A percentile compares a stretch with the other conserved stretches of the same genome.
Conservation (phyloP, 345 rosid genomes). For the Hypericum perforatum region DNA sequence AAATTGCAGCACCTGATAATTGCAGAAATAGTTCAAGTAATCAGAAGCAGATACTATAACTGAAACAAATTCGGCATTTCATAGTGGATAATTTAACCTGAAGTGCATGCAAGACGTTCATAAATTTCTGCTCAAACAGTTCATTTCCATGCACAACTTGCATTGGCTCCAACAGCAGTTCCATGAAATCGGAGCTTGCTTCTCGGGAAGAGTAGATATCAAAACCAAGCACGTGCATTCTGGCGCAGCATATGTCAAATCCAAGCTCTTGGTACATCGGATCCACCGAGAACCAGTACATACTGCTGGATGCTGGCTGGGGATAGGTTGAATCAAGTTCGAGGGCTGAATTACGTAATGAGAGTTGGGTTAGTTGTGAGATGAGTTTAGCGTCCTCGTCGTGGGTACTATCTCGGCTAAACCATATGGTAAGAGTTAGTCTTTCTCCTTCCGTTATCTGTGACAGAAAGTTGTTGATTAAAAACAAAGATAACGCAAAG, state of each 20-base stretch:
- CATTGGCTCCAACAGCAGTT: constrained; percentile 38
- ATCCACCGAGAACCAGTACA: constrained; percentile 66
- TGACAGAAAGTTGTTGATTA: constrained; percentile 11
- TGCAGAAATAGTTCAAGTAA: too few relatives aligned
- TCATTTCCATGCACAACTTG: constrained; percentile 47
- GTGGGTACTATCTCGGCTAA: constrained; percentile 69
- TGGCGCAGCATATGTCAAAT: constrained; percentile 61
- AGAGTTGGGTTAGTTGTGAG: constrained; percentile 40
- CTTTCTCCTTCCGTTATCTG: constrained; percentile 81
- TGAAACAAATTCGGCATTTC: background rate
- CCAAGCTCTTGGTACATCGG: constrained; percentile 32
- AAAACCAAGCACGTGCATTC: constrained; percentile 57
- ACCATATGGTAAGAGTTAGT: constrained; percentile 81
- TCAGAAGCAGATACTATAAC: too few relatives aligned
- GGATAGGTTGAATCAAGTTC: constrained; percentile 27
- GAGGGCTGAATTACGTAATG: constrained; percentile 7
- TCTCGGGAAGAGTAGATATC: constrained; percentile 34
- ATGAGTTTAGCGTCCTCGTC: constrained; percentile 79
- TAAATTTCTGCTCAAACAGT: constrained; percentile 34
- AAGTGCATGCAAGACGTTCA: constrained; percentile 62
- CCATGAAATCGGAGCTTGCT: constrained; percentile 24
- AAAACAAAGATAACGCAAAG: constrained; percentile 1
- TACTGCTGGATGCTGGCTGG: constrained; percentile 55
- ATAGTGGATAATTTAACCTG: constrained; percentile 40
- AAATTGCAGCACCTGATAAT: constrained; percentile 52